These are phyloP conservation scores for Misopates orontium DNA, from an alignment of 257 asterid genomes.

Conservation along the genomic window DNA sequence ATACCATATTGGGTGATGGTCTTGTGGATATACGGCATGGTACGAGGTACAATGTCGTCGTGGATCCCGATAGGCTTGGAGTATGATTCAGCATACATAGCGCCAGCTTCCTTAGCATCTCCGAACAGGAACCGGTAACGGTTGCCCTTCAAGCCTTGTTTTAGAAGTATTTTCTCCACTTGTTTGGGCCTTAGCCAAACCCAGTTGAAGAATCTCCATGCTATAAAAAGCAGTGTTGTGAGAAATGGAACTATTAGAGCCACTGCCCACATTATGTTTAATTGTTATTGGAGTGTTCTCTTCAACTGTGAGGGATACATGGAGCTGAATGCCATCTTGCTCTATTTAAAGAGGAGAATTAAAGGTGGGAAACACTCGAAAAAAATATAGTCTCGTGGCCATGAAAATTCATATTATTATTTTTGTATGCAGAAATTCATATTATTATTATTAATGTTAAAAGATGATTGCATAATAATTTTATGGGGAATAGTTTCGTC, in stretches of 20 bases:
- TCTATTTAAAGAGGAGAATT: too few species aligned
- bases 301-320: too few species aligned
- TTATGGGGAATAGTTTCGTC: too few species aligned
- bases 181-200: slow-evolving; percentile 23
- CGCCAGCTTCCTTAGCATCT: slow-evolving; percentile 24
- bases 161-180: slow-evolving; percentile 26
- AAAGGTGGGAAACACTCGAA: too few species aligned
- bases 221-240: background rate
- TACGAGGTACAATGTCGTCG: slow-evolving; percentile 29
- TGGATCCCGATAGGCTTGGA: slow-evolving; percentile 22
- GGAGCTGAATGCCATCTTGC: too few species aligned
- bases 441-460: too few species aligned
- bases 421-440: too few species aligned
- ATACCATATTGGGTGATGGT: slow-evolving; percentile 27
- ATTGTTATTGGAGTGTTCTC: too few species aligned
- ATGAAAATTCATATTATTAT: too few species aligned
- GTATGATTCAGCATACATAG: slow-evolving; percentile 21
- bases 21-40: slow-evolving; percentile 30
- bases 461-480: too few species aligned
- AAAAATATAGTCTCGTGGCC: too few species aligned
- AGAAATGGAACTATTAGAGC: background rate
- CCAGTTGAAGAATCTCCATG: slow-evolving; percentile 32
- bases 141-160: slow-evolving; percentile 34
- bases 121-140: slow-evolving; percentile 30
- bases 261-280: slow-evolving; percentile 7